A percentile compares a stretch with the other conserved stretches of the same genome.
Conservation (phyloP, 768 basidiomycete species). For the Leccinum sublutescens region DNA sequence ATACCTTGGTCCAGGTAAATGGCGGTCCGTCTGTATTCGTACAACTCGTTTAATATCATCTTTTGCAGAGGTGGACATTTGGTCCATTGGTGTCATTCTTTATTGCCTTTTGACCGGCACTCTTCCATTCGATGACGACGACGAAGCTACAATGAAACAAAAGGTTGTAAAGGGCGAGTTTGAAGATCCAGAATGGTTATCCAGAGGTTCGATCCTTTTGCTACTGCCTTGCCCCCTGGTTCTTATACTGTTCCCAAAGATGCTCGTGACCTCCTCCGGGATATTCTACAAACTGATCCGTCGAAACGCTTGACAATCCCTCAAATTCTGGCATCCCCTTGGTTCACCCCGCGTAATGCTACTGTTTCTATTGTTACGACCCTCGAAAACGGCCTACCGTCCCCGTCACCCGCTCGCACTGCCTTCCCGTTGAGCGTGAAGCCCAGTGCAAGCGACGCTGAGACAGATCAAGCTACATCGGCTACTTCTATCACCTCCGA, state of each 20-base stretch:
- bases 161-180: slow-evolving; percentile 85
- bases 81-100: slow-evolving; percentile 92
- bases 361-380: slow-evolving; percentile 3
- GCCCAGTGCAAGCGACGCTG: slow-evolving; percentile 10
- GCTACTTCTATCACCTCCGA: slow-evolving; percentile 40
- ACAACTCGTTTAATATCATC: slow-evolving; percentile 9
- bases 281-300: slow-evolving; percentile 76
- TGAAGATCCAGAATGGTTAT: slow-evolving; percentile 92
- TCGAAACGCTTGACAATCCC: slow-evolving; percentile 74
- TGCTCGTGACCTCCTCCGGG: slow-evolving; percentile 77
- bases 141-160: slow-evolving; percentile 77
- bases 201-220: slow-evolving; percentile 55
- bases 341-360: slow-evolving; percentile 59
- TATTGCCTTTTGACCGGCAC: slow-evolving; percentile 89
- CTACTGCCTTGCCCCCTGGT: background rate
- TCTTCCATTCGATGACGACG: slow-evolving; percentile 88
- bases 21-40: background rate
- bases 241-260: slow-evolving; percentile 46
- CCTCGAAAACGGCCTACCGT: slow-evolving; percentile 23
- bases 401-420: slow-evolving; percentile 33
- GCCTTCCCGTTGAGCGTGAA: slow-evolving; percentile 30
- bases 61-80: slow-evolving; percentile 82
- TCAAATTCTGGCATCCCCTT: slow-evolving; percentile 80
- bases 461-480: slow-evolving; percentile 40
- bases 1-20: slow-evolving; percentile 85